Evolutionary conservation across 73 alveolate genomes (phyloP).

Genomic region (Symbiodinium natans): DNA sequence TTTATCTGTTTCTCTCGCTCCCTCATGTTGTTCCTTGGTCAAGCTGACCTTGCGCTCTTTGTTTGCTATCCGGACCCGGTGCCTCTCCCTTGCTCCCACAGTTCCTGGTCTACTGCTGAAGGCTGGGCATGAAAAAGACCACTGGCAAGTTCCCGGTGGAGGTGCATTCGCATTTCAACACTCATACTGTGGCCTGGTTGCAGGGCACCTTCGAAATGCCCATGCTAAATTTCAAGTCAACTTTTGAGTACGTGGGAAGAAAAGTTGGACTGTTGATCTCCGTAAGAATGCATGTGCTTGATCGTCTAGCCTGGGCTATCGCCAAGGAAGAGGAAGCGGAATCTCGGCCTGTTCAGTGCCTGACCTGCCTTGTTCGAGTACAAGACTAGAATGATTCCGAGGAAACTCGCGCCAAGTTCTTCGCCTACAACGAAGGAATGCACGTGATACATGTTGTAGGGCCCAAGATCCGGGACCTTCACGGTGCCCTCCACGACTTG

Average conservation of each 20-base stretch:
- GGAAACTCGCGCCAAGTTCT: conserved; percentile 73
- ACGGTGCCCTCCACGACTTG: conserved; percentile 41
- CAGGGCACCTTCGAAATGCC: neutral
- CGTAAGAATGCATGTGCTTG: neutral
- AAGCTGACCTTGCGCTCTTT: no score
- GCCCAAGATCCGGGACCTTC: conserved; percentile 42
- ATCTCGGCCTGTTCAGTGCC: neutral
- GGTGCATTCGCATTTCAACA: conserved; percentile 47
- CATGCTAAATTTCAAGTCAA: neutral
- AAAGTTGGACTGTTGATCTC: no score
- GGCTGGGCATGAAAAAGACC: conserved; percentile 71
- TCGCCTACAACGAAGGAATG: conserved; percentile 79
- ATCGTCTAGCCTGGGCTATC: neutral
- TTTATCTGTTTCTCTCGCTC: no score
- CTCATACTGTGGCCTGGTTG: conserved; percentile 28
- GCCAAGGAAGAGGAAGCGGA: conserved; percentile 79
- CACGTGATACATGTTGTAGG: conserved; percentile 69
- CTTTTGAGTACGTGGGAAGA: neutral
- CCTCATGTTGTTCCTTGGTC: no score
- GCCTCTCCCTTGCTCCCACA: no score
- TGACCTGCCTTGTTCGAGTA: neutral
- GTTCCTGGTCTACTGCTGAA: no score
- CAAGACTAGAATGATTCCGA: neutral
- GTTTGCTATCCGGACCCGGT: no score
- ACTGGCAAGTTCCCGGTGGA: conserved; percentile 68